phyloP scores from a whole-genome alignment of 352 stramenopile species.

The Elongisporangium prolatum region DNA sequence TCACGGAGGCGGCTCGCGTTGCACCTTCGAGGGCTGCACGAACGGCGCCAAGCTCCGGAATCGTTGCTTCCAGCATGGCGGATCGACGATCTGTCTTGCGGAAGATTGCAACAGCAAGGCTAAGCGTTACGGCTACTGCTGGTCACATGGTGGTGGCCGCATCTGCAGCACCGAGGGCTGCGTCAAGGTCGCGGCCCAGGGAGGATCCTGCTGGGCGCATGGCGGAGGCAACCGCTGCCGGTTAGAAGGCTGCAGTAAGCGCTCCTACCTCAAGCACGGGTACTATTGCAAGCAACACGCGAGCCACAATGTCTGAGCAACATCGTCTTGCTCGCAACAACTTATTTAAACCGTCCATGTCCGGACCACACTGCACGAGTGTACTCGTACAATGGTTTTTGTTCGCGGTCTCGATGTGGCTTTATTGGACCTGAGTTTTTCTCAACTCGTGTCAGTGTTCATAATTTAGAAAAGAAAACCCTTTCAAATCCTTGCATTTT shows the following conservation, averaged over 20 bases:
- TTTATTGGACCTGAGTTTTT: too few relatives aligned
- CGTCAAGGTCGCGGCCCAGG: conserved; percentile 30
- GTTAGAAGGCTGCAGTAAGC: conserved; percentile 37
- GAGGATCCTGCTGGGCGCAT: conserved; percentile 35
- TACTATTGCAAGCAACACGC: conserved; percentile 45
- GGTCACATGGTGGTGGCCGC: conserved; percentile 31
- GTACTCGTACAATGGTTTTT: not conserved
- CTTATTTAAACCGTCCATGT: not conserved
- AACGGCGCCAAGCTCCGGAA: conserved; percentile 40
- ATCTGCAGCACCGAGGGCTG: conserved; percentile 33
- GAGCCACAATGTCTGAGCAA: conserved; percentile 12
- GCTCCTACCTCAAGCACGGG: conserved; percentile 41
- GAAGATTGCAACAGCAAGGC: conserved; percentile 29
- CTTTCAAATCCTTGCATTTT: too few relatives aligned
- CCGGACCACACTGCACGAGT: not conserved
- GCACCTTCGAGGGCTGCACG: conserved; percentile 22
- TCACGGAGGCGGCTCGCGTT: conserved; percentile 35
- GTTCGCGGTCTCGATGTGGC: not conserved
- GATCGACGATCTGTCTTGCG: conserved; percentile 27
- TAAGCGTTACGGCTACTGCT: conserved; percentile 38
- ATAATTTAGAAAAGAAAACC: too few relatives aligned
- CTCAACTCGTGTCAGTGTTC: too few relatives aligned
- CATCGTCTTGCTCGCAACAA: not conserved
- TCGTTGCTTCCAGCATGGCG: conserved; percentile 37
- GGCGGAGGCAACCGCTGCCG: conserved; percentile 41